These are phyloP conservation scores for Acacia melanoxylon DNA, from an alignment of 306 rosid species.

Conservation along the genomic window DNA sequence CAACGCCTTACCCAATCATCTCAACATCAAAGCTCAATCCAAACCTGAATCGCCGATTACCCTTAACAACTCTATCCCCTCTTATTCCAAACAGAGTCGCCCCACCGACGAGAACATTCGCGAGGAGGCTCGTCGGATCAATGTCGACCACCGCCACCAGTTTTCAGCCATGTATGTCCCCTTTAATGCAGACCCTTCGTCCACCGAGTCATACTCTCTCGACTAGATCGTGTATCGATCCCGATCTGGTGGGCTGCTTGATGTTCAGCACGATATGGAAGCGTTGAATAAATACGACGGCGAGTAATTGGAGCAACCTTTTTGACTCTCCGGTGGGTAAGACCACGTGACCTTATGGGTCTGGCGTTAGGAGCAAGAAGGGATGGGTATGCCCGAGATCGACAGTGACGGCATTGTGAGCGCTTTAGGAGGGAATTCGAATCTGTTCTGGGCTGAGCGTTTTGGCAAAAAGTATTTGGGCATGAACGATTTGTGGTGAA, in stretches of 20 bases:
- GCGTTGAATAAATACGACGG: conserved; percentile 73
- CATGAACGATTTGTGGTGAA: conserved; percentile 85
- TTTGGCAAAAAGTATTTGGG: conserved; percentile 69
- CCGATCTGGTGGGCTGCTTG: conserved; percentile 72
- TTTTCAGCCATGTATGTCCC: conserved; percentile 87
- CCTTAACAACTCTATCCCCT: conserved; percentile 12
- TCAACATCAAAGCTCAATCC: conserved; percentile 35
- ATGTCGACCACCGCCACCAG: conserved; percentile 40
- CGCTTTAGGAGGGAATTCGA: conserved; percentile 83
- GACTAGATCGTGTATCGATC: conserved; percentile 87
- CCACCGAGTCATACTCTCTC: conserved; percentile 72
- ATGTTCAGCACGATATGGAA: conserved; percentile 67
- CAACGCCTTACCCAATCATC: conserved; percentile 20
- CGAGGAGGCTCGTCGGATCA: conserved; percentile 77
- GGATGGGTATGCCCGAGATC: conserved; percentile 89
- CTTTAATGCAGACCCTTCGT: conserved; percentile 56
- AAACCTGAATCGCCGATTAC: conserved; percentile 29
- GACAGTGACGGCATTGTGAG: conserved; percentile 64
- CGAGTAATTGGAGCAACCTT: conserved; percentile 70
- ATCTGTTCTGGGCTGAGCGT: conserved; percentile 90
- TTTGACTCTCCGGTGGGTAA: conserved; percentile 78
- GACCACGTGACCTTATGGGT: conserved; percentile 87
- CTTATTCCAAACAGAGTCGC: conserved; percentile 48
- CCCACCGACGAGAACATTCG: conserved; percentile 72
- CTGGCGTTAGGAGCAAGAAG: conserved; percentile 88